Base-by-base conservation (phyloP, 257 asterid species). In the Solanum lycopersicoides region DNA sequence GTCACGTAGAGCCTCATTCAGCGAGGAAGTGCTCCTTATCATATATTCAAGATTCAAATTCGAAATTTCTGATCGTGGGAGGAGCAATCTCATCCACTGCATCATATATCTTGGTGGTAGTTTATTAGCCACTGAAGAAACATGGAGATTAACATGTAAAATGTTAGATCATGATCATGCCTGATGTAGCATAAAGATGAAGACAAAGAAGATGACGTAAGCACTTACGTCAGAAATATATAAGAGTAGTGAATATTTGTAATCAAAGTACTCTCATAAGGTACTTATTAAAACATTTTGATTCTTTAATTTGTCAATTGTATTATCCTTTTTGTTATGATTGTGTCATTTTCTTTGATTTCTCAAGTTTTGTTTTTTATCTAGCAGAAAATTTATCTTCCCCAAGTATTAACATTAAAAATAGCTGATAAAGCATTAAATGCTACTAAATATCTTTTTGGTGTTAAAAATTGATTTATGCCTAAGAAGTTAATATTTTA, bases 31-130 rank as follows among this genome's bases (percentile, higher is more conserved):
- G 10, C 3, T 63, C 0, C 1, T 8, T 12, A 63, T 23, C n/a
- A 16, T 11, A 10, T 10, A n/a, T 23, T 23, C 32, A 23, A 4
- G 3, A 23, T 10, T 63, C 15, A 6, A 63, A 63, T 15, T 63
- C 15, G 6, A 63, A 3, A 63, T 0, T 7, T 23, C 15, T 63
- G 8, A 63, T 63, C 1, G 2, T 23, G 71, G 0, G 7, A 63
- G 8, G 32, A 2, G 1, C 2, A 10, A 0, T n/a, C 3, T 63
- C 32, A 63, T 63, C 15, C 15, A 10, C 1, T 2, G 1, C 2
- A 10, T 3, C 8, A 11, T 11, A n/a, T n/a, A n/a, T n/a, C n/a
- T n/a, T n/a, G n/a, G n/a, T n/a, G n/a, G n/a, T n/a, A n/a, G n/a
- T n/a, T n/a, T n/a, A n/a, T n/a, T n/a, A n/a, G n/a, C n/a, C n/a